These are phyloP conservation scores for Colletotrichum limetticola DNA, from an alignment of 2,329 filamentous ascomycete genomes.

Conservation along the genomic window DNA sequence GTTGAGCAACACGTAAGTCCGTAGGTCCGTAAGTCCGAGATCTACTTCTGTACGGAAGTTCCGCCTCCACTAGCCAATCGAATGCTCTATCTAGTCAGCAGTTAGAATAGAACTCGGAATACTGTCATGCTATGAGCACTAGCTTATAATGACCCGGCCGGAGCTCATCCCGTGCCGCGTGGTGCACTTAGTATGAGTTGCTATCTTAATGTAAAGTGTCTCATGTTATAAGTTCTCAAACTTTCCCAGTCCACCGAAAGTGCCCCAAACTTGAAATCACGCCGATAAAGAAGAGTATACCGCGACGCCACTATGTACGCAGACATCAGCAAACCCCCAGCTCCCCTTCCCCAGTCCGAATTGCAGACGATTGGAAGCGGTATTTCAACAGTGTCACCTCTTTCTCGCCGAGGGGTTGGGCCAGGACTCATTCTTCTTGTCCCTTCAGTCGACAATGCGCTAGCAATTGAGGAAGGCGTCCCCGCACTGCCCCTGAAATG, in stretches of 20 bases:
- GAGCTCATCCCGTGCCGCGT: background rate
- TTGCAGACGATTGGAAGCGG: background rate
- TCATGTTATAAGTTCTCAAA: background rate
- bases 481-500: constrained; percentile 72
- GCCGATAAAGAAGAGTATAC: background rate
- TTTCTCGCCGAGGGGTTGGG: background rate
- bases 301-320: background rate
- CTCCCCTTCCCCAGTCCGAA: background rate
- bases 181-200: background rate
- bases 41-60: background rate
- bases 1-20: background rate
- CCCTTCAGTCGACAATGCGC: background rate
- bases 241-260: background rate
- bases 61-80: background rate
- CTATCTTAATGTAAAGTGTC: background rate
- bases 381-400: background rate
- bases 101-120: background rate
- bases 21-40: background rate
- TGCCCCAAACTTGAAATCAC: background rate
- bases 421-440: background rate
- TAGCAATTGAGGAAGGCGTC: constrained; percentile 42
- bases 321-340: background rate
- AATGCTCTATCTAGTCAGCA: background rate
- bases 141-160: background rate
- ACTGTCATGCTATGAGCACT: background rate